phyloP scores from a whole-genome alignment of 352 stramenopile species.

The Phytophthora idaei region DNA sequence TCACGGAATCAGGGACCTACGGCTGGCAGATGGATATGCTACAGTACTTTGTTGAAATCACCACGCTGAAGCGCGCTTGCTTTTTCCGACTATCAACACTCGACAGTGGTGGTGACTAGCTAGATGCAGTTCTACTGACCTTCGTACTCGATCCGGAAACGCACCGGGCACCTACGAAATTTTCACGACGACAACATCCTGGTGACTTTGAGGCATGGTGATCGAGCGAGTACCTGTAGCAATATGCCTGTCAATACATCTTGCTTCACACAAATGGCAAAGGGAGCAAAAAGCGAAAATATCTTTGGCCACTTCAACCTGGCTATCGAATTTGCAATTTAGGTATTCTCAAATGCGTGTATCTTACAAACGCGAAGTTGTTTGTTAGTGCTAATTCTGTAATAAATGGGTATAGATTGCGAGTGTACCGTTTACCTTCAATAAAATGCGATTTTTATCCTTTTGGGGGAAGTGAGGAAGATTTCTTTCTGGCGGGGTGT shows the following conservation, averaged over 20 bases:
- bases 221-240: background rate
- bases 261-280: background rate
- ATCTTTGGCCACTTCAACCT: slow-evolving; percentile 34
- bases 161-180: background rate
- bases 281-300: slow-evolving; percentile 4
- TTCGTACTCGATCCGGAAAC: background rate
- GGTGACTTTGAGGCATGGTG: background rate
- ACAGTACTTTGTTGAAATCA: too few species aligned
- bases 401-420: slow-evolving; percentile 22
- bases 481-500: slow-evolving; percentile 42
- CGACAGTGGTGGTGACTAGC: too few species aligned
- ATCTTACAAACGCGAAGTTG: background rate
- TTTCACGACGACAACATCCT: background rate
- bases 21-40: too few species aligned
- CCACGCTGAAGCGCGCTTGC: too few species aligned
- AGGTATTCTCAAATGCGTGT: background rate
- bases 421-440: slow-evolving; percentile 7
- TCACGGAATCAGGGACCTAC: too few species aligned
- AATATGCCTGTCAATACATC: background rate
- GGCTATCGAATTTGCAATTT: slow-evolving; percentile 10
- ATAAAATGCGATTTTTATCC: slow-evolving; percentile 25
- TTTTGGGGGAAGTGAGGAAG: slow-evolving; percentile 28
- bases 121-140: background rate
- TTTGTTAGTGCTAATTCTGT: slow-evolving; percentile 3
- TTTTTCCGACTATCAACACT: too few species aligned